A percentile compares a stretch with the other conserved stretches of the same genome.
Evolutionary conservation across 306 rosid genomes (phyloP).

Genomic region (Ammopiptanthus mongolicus): DNA sequence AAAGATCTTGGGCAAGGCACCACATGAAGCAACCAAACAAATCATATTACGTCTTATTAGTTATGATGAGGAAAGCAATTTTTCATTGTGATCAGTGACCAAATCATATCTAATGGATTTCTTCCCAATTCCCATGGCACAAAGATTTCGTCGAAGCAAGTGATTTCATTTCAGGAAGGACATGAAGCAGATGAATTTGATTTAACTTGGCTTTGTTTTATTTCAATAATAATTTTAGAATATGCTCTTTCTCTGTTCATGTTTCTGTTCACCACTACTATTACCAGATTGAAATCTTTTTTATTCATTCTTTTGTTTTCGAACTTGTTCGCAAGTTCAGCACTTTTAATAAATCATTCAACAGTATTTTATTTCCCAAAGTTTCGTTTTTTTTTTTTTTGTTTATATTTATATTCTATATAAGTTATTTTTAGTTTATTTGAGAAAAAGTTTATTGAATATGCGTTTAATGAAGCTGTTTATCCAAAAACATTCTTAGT

Average conservation of each 20-base stretch:
- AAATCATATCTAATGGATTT: background rate
- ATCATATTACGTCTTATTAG: background rate
- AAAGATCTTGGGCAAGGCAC: background rate
- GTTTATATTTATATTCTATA: background rate
- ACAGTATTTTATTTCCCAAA: background rate
- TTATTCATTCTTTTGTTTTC: background rate
- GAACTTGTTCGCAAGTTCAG: background rate
- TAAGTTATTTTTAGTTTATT: background rate
- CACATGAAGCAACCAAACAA: background rate
- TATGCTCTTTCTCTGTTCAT: background rate
- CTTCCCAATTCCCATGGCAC: background rate
- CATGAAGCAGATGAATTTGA: no score
- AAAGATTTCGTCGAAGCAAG: background rate
- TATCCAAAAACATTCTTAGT: no score
- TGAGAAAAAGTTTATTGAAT: no score
- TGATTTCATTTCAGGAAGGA: no score
- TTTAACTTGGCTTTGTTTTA: no score
- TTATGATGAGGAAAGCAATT: background rate
- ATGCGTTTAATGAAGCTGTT: no score
- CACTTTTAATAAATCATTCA: background rate
- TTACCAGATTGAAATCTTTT: background rate
- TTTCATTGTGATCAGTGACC: background rate
- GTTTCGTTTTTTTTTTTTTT: background rate
- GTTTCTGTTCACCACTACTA: background rate
- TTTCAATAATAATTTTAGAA: background rate